Evolutionary conservation across 768 basidiomycete genomes (phyloP).

Genomic region (Thelephora aurantiotincta): DNA sequence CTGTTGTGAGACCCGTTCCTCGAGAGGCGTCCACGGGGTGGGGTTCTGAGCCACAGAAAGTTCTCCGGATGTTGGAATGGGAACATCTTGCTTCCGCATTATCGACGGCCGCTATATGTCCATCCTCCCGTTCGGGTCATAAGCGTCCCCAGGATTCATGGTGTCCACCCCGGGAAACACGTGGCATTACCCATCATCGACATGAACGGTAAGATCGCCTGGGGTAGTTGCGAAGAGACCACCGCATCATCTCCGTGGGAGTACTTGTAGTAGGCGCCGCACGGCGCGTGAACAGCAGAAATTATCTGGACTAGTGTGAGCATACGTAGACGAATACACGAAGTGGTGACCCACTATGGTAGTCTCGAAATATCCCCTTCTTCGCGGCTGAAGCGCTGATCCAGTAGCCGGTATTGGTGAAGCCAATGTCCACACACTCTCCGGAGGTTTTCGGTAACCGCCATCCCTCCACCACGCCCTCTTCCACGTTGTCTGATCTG

Average conservation of each 20-base stretch:
- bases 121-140: conserved; percentile 74
- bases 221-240: conserved; percentile 46
- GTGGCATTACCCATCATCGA: conserved; percentile 48
- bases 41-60: conserved; percentile 76
- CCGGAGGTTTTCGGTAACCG: conserved; percentile 13
- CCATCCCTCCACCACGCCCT: conserved; percentile 12
- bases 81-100: conserved; percentile 40
- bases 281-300: conserved; percentile 89
- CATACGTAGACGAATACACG: conserved; percentile 1
- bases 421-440: conserved; percentile 19
- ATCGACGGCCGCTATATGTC: conserved; percentile 44
- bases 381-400: conserved; percentile 45
- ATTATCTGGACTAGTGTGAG: conserved; percentile 39
- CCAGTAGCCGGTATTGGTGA: conserved; percentile 55
- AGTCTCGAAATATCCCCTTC: conserved; percentile 79
- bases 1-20: conserved; percentile 13
- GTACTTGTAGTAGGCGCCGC: conserved; percentile 79
- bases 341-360: conserved; percentile 59
- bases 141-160: conserved; percentile 30
- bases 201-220: conserved; percentile 46
- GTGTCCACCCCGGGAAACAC: conserved; percentile 39
- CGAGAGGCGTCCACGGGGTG: conserved; percentile 38
- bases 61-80: conserved; percentile 42
- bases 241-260: conserved; percentile 87
- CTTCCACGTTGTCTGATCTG: conserved; percentile 26